phyloP scores from a whole-genome alignment of 2,329 filamentous ascomycete genomes.

The Neobulgaria alba region DNA sequence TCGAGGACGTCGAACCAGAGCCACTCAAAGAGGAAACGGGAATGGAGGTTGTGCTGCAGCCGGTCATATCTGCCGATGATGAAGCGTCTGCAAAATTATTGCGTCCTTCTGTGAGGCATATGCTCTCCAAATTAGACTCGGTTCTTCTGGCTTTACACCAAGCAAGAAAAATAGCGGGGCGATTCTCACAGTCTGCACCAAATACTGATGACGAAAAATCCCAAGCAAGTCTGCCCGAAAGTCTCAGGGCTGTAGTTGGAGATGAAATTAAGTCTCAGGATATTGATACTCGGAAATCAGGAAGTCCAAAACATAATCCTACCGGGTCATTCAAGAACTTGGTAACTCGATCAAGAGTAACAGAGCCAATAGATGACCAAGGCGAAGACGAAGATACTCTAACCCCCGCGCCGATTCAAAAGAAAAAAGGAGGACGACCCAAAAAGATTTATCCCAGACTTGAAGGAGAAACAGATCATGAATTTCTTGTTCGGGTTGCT shows the following conservation, averaged over 20 bases:
- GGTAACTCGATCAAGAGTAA: constrained; percentile 4
- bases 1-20: constrained; percentile 6
- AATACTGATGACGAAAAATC: constrained; percentile 22
- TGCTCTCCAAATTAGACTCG: constrained; percentile 60
- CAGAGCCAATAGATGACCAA: background rate
- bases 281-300: too few species aligned
- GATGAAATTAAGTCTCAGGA: too few species aligned
- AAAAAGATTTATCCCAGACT: constrained; percentile 21
- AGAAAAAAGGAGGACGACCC: constrained; percentile 22
- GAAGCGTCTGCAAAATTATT: constrained; percentile 56
- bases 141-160: constrained; percentile 65
- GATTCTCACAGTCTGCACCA: constrained; percentile 27
- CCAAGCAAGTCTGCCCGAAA: background rate
- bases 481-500: constrained; percentile 41
- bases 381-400: constrained; percentile 2
- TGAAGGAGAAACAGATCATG: constrained; percentile 30
- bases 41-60: constrained; percentile 24
- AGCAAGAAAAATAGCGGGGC: constrained; percentile 44
- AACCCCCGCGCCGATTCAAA: constrained; percentile 5
- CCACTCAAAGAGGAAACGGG: background rate
- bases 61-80: constrained; percentile 62
- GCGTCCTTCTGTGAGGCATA: constrained; percentile 58
- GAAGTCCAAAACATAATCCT: background rate
- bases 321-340: constrained; percentile 13
- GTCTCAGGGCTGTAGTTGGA: too few species aligned